These are phyloP conservation scores for Barbarea vulgaris DNA, from an alignment of 345 rosid species.

Conservation along the genomic window DNA sequence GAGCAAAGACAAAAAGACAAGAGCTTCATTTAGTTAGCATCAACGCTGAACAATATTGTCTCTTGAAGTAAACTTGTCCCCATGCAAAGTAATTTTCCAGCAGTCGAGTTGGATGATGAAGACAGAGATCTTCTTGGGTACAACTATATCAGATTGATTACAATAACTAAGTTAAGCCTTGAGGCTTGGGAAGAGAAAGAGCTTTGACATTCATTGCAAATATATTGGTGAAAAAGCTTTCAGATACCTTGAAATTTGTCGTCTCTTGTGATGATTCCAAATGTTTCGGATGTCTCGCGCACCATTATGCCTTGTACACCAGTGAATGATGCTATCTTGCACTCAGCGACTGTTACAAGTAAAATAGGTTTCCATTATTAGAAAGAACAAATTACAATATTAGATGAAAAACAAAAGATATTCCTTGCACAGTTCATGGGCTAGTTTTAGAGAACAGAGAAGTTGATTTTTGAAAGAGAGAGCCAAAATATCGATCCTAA, in stretches of 20 bases:
- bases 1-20: not conserved
- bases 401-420: not conserved
- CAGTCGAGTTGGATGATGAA: slow-evolving; percentile 71
- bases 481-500: not conserved
- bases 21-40: slow-evolving; percentile 8
- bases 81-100: slow-evolving; percentile 79
- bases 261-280: slow-evolving; percentile 72
- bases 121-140: slow-evolving; percentile 74
- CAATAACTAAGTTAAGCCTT: not conserved
- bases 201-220: not conserved
- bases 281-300: slow-evolving; percentile 90
- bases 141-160: slow-evolving; percentile 50
- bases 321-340: slow-evolving; percentile 59
- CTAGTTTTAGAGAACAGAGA: not conserved
- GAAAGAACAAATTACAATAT: not conserved
- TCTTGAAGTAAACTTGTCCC: slow-evolving; percentile 80
- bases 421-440: not conserved
- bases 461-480: not conserved
- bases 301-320: slow-evolving; percentile 82
- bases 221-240: not conserved
- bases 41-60: slow-evolving; percentile 44
- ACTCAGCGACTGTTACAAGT: slow-evolving; percentile 66
- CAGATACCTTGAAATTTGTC: slow-evolving; percentile 60
- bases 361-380: not conserved
- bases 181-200: not conserved